These are phyloP conservation scores for Fragaria iinumae DNA, from an alignment of 306 rosid species.

Conservation along the genomic window DNA sequence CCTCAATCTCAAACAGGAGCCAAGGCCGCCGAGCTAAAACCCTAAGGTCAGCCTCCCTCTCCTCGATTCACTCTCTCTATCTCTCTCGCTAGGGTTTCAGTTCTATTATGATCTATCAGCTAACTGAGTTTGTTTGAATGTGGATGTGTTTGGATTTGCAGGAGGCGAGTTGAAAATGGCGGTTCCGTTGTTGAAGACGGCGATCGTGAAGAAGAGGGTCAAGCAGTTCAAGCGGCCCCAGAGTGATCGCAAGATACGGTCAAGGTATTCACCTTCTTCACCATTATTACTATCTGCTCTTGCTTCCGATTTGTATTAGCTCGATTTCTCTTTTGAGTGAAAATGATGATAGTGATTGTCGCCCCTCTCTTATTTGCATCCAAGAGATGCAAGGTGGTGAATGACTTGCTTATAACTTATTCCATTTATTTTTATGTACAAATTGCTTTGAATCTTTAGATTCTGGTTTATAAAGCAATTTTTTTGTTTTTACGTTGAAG, in stretches of 20 bases:
- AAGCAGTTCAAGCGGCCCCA: constrained; percentile 77
- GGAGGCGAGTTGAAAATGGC: constrained; percentile 48
- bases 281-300: no score
- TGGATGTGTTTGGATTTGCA: background rate
- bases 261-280: constrained; percentile 41
- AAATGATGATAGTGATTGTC: constrained; percentile 66
- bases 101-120: background rate
- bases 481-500: no score
- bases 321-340: background rate
- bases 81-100: background rate
- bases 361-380: constrained; percentile 90
- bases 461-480: no score
- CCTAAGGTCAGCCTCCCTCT: constrained; percentile 18
- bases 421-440: background rate
- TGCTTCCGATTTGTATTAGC: no score
- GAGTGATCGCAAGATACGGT: constrained; percentile 61
- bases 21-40: constrained; percentile 23
- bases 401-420: constrained; percentile 60
- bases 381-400: constrained; percentile 64
- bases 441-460: no score
- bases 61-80: no score
- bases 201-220: constrained; percentile 17
- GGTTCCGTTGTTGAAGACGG: constrained; percentile 64
- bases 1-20: background rate
- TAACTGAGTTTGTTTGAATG: background rate